Evolutionary conservation across 768 basidiomycete species (phyloP).

Genomic region (Zangia roseola): DNA sequence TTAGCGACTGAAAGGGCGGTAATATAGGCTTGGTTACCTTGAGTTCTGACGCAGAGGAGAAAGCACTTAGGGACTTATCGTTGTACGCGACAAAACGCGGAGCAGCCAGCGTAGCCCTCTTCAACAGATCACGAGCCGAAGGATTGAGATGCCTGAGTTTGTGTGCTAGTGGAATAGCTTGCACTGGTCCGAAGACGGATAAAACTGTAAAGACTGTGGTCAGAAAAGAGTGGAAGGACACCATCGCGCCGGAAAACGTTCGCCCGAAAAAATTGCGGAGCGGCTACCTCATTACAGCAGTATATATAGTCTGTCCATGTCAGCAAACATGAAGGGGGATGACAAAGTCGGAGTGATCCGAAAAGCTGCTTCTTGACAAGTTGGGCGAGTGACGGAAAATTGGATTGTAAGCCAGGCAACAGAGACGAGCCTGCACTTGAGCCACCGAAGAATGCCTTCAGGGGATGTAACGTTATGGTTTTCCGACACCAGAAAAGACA

Average conservation of each 20-base stretch:
- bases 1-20: neutral
- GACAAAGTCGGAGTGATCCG: neutral
- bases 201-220: constrained; percentile 2
- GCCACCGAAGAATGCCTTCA: too few species aligned
- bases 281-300: neutral
- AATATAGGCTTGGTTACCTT: constrained; percentile 27
- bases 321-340: neutral
- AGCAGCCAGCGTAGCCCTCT: constrained; percentile 34
- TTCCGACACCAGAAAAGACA: too few species aligned
- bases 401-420: neutral
- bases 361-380: neutral
- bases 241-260: constrained; percentile 11
- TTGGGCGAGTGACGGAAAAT: neutral
- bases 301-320: constrained; percentile 16
- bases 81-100: constrained; percentile 50
- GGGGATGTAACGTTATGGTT: too few species aligned
- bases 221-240: constrained; percentile 12
- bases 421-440: neutral
- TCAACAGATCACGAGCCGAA: constrained; percentile 23
- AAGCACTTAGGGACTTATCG: constrained; percentile 42
- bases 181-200: constrained; percentile 9
- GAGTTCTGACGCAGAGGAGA: constrained; percentile 46
- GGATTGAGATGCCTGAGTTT: constrained; percentile 21
- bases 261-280: neutral
- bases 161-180: constrained; percentile 19